Evolutionary conservation across 2,329 filamentous ascomycete species (phyloP).

Genomic region (Aspergillus oerlinghausenensis): DNA sequence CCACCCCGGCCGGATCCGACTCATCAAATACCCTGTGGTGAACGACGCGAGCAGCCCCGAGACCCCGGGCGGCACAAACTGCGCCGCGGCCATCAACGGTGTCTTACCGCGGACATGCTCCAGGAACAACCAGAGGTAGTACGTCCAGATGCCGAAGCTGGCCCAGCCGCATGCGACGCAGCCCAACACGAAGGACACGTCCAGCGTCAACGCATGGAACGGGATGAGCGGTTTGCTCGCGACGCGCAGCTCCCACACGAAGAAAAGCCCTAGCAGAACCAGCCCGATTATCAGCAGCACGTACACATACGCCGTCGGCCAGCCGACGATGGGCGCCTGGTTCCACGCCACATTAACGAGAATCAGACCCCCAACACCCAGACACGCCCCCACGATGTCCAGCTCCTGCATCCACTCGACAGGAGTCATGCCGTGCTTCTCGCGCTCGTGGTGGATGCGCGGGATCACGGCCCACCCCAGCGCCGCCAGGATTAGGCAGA

Average conservation of each 20-base stretch:
- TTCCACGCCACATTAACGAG: slow-evolving; percentile 64
- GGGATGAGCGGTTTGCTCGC: slow-evolving; percentile 48
- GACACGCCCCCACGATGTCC: slow-evolving; percentile 36
- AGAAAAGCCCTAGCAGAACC: slow-evolving; percentile 50
- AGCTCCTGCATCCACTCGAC: slow-evolving; percentile 14
- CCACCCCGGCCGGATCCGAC: slow-evolving; percentile 6
- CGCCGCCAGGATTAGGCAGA: slow-evolving; percentile 29
- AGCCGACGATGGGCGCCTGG: slow-evolving; percentile 55
- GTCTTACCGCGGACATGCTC: neutral
- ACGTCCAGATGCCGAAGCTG: slow-evolving; percentile 40
- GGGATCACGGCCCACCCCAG: slow-evolving; percentile 18
- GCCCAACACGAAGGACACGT: slow-evolving; percentile 32
- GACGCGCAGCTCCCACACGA: slow-evolving; percentile 44
- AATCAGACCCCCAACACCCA: slow-evolving; percentile 52
- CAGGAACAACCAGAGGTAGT: slow-evolving; percentile 22
- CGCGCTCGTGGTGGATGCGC: neutral
- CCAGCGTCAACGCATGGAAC: slow-evolving; percentile 39
- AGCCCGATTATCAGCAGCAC: slow-evolving; percentile 53
- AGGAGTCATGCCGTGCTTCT: neutral
- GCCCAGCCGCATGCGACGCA: slow-evolving; percentile 41
- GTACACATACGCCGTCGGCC: slow-evolving; percentile 51
- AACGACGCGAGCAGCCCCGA: slow-evolving; percentile 10
- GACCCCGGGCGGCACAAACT: slow-evolving; percentile 7
- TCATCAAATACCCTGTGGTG: slow-evolving; percentile 10
- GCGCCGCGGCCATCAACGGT: slow-evolving; percentile 6